phyloP scores from a whole-genome alignment of 2,329 filamentous ascomycete genomes.

The Ascochyta koolunga region DNA sequence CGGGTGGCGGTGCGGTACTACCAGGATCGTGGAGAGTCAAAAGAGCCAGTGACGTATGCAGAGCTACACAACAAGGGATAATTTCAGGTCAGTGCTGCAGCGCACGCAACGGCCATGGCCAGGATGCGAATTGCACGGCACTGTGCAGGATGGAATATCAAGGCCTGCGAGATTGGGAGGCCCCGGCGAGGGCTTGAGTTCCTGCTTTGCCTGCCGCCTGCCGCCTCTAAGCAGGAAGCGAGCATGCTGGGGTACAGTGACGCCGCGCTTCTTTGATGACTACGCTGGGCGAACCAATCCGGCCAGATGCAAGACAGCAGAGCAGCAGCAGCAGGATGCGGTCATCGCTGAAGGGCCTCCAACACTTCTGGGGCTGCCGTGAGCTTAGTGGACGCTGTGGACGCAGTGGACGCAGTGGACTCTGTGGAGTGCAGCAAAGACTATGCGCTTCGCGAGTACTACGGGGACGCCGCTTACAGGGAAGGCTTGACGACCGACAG shows the following conservation, averaged over 20 bases:
- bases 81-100: conserved; percentile 23
- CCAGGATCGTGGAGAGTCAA: conserved; percentile 21
- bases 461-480: background rate
- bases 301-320: conserved; percentile 24
- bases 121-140: background rate
- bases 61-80: conserved; percentile 18
- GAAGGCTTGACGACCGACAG: background rate
- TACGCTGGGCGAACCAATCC: conserved; percentile 13
- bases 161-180: conserved; percentile 2
- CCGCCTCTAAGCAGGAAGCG: background rate
- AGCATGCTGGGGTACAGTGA: background rate
- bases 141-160: conserved; percentile 6
- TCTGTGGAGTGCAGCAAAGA: background rate
- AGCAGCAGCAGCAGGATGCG: conserved; percentile 19
- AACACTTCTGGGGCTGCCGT: conserved; percentile 2
- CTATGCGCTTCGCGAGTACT: no score
- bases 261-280: conserved; percentile 9
- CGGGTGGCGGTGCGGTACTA: conserved; percentile 27
- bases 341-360: conserved; percentile 2
- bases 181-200: conserved; percentile 6
- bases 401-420: background rate
- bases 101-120: conserved; percentile 11
- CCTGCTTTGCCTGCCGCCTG: conserved; percentile 22
- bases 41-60: conserved; percentile 25
- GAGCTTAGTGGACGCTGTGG: background rate